Base-by-base conservation (phyloP, 768 basidiomycete genomes). In the Lentinula guzmanii region DNA sequence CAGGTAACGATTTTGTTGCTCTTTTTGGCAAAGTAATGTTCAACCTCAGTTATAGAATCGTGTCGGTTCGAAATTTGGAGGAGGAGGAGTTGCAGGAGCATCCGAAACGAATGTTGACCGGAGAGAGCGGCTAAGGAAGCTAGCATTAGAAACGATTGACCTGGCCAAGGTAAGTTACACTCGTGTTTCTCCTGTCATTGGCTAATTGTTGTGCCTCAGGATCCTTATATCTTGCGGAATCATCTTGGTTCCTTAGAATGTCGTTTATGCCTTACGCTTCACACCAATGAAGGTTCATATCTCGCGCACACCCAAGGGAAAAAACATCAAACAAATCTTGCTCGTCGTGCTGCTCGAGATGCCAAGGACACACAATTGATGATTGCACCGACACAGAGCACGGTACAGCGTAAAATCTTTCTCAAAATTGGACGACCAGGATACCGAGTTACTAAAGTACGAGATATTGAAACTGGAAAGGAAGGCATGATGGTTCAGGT, bases 271-370 rank as follows among this genome's bases (percentile, higher is more conserved):
- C 77, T 99, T 52, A 99, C 97, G 0, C 83, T 99, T 10, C 97
- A 99, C 76, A 98, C 96, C n/a, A 98, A 98, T 69, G 97, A 99
- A 76, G 97, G 97, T 18, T 97, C 95, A 13, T 98, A 98, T 72
- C 89, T 99, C 52, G 97, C 97, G 0, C 97, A 99, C 68, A 99
- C 97, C 0, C 97, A 98, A 77, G 97, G 97, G 21, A 99, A 98
- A 79, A 99, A 98, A 71, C 97, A 98, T 72, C 97, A 98, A 72
- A 98, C 95, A 3, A 98, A 98, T 71, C 86, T 99, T 56, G 97
- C 97, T 13, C 86, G 97, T 43, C 89, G 97, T 66, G 97, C 97
- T 0, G 96, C 96, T n/a, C 86, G 89, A 65, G 97, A 98, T 80
- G 91, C 93, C 52, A 97, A 98, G 71, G 97, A 98, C 70, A 86